Conservation (phyloP, 2,329 filamentous ascomycete genomes). For the Colletotrichum sp. region DNA sequence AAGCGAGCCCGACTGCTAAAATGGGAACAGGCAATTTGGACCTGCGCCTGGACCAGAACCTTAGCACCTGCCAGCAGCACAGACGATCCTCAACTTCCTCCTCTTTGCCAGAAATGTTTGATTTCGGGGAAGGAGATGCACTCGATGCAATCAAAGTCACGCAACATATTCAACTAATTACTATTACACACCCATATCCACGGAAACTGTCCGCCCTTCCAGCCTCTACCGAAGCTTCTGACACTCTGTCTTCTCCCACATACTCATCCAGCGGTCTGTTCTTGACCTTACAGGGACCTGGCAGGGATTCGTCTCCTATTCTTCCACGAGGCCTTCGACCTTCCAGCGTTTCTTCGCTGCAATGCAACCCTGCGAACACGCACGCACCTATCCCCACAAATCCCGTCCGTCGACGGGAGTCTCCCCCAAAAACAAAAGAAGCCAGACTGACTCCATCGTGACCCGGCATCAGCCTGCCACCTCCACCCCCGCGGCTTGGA, state of each 20-base stretch:
- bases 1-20: neutral
- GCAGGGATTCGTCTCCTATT: neutral
- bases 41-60: neutral
- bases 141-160: neutral
- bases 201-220: neutral
- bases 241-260: neutral
- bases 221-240: neutral
- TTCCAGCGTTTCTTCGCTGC: neutral
- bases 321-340: neutral
- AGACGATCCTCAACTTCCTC: neutral
- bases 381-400: neutral
- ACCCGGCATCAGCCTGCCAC: neutral
- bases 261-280: neutral
- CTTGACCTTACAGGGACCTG: neutral
- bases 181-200: neutral
- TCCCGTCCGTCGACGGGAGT: neutral
- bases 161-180: neutral
- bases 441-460: neutral
- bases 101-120: neutral
- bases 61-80: neutral
- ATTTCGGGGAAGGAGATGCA: neutral
- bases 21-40: neutral
- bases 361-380: neutral
- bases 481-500: neutral
- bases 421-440: neutral